Conservation (phyloP, 768 basidiomycete genomes). For the Mycena floridula region DNA sequence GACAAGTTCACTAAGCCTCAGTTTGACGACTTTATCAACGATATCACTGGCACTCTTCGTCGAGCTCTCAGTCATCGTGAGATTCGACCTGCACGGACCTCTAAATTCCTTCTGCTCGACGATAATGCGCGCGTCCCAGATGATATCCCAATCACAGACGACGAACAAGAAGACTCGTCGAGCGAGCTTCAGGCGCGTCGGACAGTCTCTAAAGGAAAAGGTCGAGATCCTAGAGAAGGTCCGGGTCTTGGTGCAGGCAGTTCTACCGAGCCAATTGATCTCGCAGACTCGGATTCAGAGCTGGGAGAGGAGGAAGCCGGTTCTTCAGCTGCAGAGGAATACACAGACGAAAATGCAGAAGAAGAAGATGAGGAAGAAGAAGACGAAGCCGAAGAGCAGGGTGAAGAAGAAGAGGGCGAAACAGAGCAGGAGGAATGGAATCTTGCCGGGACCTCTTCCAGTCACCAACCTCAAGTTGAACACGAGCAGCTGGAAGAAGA, state of each 20-base stretch:
- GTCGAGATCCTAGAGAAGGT: conserved; percentile 55
- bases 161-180: conserved; percentile 45
- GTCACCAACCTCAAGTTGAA: neutral
- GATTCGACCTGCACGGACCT: neutral
- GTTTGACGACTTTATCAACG: conserved; percentile 68
- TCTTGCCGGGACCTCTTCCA: conserved; percentile 1
- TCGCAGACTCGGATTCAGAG: conserved; percentile 28
- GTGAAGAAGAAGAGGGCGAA: conserved; percentile 7
- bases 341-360: conserved; percentile 6
- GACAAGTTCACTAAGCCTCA: conserved; percentile 64
- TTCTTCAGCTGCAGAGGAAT: conserved; percentile 7
- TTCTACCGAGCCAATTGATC: conserved; percentile 39
- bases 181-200: conserved; percentile 45
- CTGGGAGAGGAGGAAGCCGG: conserved; percentile 10
- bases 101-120: conserved; percentile 12
- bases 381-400: conserved; percentile 12
- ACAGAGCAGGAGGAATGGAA: conserved; percentile 1
- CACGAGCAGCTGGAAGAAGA: no score
- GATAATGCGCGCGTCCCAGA: conserved; percentile 17
- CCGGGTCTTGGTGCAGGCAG: conserved; percentile 39
- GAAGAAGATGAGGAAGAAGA: conserved; percentile 16
- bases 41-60: conserved; percentile 50
- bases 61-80: conserved; percentile 44
- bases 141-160: conserved; percentile 7
- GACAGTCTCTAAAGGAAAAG: conserved; percentile 46